phyloP scores from a whole-genome alignment of 805 yeast genomes.

The Nakazawaea populi region DNA sequence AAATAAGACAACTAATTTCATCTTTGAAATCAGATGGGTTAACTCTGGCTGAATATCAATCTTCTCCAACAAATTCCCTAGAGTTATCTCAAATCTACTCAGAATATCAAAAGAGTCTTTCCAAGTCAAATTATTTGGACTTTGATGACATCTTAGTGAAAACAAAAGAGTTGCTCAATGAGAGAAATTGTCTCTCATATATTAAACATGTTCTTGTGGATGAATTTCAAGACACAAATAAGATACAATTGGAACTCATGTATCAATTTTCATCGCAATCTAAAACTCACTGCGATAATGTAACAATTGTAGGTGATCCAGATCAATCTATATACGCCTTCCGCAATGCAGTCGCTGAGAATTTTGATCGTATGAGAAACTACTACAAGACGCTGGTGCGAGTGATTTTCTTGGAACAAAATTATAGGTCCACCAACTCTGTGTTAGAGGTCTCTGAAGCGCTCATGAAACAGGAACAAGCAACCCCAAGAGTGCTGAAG shows the following conservation, averaged over 20 bases:
- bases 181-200: constrained; percentile 38
- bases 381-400: constrained; percentile 23
- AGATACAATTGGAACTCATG: constrained; percentile 67
- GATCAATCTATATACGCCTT: constrained; percentile 93
- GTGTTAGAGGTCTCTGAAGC: constrained; percentile 61
- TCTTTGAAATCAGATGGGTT: constrained; percentile 49
- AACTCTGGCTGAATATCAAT: constrained; percentile 28
- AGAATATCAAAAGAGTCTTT: constrained; percentile 46
- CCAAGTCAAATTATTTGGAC: constrained; percentile 46
- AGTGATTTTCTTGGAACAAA: constrained; percentile 49
- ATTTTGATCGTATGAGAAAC: constrained; percentile 51
- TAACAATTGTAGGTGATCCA: constrained; percentile 94
- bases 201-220: constrained; percentile 78
- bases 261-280: constrained; percentile 34
- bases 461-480: constrained; percentile 54
- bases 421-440: constrained; percentile 73
- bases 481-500: constrained; percentile 30
- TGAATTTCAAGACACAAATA: constrained; percentile 91
- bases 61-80: background rate
- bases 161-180: constrained; percentile 43
- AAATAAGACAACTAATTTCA: constrained; percentile 42
- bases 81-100: constrained; percentile 33
- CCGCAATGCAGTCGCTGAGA: constrained; percentile 68
- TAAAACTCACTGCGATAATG: constrained; percentile 35
- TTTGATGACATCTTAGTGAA: constrained; percentile 77